Evolutionary conservation across 2,329 filamentous ascomycete genomes (phyloP).

Genomic region (Decorospora gaudefroyi): DNA sequence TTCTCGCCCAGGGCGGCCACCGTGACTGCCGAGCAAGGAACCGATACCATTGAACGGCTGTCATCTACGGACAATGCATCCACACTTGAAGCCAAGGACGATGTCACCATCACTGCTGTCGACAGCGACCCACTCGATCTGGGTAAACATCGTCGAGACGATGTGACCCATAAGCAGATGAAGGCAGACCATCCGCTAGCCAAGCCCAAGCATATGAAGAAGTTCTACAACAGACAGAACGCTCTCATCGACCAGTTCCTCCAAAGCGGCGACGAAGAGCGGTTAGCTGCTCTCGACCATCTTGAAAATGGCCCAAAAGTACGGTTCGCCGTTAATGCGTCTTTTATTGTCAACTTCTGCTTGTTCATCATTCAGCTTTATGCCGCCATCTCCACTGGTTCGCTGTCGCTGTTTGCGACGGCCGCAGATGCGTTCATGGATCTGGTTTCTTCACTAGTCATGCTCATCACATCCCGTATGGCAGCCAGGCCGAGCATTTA

Average conservation of each 20-base stretch:
- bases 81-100: conserved; percentile 31
- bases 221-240: conserved; percentile 51
- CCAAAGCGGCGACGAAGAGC: conserved; percentile 61
- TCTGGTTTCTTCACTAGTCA: conserved; percentile 66
- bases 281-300: conserved; percentile 57
- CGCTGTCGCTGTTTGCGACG: conserved; percentile 67
- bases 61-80: conserved; percentile 26
- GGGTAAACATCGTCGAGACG: conserved; percentile 39
- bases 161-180: conserved; percentile 53
- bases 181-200: conserved; percentile 35
- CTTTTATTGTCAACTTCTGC: conserved; percentile 49
- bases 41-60: conserved; percentile 34
- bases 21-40: conserved; percentile 22
- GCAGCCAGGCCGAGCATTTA: conserved; percentile 64
- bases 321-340: conserved; percentile 48
- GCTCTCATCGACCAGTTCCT: conserved; percentile 56
- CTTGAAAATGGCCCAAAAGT: conserved; percentile 53
- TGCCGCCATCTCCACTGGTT: conserved; percentile 62
- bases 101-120: conserved; percentile 22
- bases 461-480: conserved; percentile 64
- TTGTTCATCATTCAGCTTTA: conserved; percentile 64
- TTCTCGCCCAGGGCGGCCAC: conserved; percentile 32
- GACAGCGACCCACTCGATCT: conserved; percentile 47
- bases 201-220: conserved; percentile 25
- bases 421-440: conserved; percentile 70